A percentile compares a stretch with the other conserved stretches of the same genome.
phyloP scores from a whole-genome alignment of 2,329 filamentous ascomycete genomes.

The Exserohilum rostratum region DNA sequence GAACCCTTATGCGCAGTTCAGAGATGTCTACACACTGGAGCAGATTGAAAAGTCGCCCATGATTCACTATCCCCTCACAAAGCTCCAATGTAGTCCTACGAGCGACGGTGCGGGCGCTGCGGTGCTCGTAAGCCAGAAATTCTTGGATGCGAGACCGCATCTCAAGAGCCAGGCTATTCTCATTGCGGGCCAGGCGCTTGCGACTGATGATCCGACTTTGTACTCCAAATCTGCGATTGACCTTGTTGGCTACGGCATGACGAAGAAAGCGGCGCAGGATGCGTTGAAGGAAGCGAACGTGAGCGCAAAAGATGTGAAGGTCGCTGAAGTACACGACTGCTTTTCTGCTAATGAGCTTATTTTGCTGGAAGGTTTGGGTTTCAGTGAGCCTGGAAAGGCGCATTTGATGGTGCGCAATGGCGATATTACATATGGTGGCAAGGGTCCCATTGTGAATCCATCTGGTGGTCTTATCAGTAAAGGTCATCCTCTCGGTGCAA shows the following conservation, averaged over 20 bases:
- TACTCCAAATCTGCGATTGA: slow-evolving; percentile 84
- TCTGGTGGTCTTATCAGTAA: slow-evolving; percentile 93
- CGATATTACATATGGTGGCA: slow-evolving; percentile 87
- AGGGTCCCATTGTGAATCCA: slow-evolving; percentile 79
- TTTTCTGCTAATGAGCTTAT: slow-evolving; percentile 95
- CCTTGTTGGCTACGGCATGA: slow-evolving; percentile 89
- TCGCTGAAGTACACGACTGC: slow-evolving; percentile 94
- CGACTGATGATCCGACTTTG: slow-evolving; percentile 78
- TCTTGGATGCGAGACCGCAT: slow-evolving; percentile 82
- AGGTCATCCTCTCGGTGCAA: slow-evolving; percentile 91
- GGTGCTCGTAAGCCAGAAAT: slow-evolving; percentile 84
- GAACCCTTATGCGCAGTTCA: slow-evolving; percentile 96
- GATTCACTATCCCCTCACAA: slow-evolving; percentile 86
- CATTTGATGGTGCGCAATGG: slow-evolving; percentile 86
- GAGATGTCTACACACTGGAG: slow-evolving; percentile 83
- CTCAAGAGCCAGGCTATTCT: slow-evolving; percentile 79
- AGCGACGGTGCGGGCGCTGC: slow-evolving; percentile 89
- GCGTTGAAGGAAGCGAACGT: slow-evolving; percentile 76
- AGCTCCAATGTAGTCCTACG: slow-evolving; percentile 95
- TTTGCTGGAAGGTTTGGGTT: slow-evolving; percentile 80
- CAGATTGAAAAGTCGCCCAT: slow-evolving; percentile 76
- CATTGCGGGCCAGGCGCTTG: slow-evolving; percentile 83
- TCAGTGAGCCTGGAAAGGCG: slow-evolving; percentile 78
- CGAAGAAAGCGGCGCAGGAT: slow-evolving; percentile 67
- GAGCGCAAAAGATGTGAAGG: slow-evolving; percentile 70